phyloP scores from a whole-genome alignment of 805 yeast genomes.

The Schwanniomyces sp. region DNA sequence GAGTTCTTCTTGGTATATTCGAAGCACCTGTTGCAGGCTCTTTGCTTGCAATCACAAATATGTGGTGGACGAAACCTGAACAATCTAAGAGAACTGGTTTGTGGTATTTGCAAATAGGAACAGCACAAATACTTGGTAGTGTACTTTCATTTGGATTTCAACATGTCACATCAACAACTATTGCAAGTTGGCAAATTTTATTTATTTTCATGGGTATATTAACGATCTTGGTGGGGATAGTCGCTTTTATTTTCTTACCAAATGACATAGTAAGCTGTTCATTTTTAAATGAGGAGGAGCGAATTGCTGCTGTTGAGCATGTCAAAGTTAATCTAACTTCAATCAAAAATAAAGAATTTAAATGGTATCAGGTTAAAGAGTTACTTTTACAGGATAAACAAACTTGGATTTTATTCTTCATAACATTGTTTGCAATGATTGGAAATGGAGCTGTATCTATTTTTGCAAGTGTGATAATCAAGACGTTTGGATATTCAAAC shows the following conservation, averaged over 20 bases:
- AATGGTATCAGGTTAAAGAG: slow-evolving; percentile 13
- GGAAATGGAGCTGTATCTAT: slow-evolving; percentile 20
- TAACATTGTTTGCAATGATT: slow-evolving; percentile 17
- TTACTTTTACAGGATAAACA: slow-evolving; percentile 14
- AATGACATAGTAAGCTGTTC: slow-evolving; percentile 15
- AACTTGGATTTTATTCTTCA: slow-evolving; percentile 16
- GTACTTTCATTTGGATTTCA: slow-evolving; percentile 17
- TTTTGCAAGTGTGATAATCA: slow-evolving; percentile 15
- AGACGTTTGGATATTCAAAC: slow-evolving; percentile 18
- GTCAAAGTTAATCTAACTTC: slow-evolving; percentile 14
- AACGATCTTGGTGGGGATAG: slow-evolving; percentile 14
- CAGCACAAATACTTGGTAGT: slow-evolving; percentile 20
- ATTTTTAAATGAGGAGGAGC: slow-evolving; percentile 15
- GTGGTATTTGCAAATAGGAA: slow-evolving; percentile 16
- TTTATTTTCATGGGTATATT: slow-evolving; percentile 18
- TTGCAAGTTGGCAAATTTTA: slow-evolving; percentile 19
- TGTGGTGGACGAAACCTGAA: slow-evolving; percentile 11
- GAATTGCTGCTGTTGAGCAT: slow-evolving; percentile 14
- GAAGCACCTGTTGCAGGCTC: slow-evolving; percentile 15
- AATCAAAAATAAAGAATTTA: slow-evolving; percentile 12
- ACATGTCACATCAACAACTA: slow-evolving; percentile 10
- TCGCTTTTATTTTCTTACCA: slow-evolving; percentile 16
- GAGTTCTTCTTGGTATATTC: slow-evolving; percentile 13
- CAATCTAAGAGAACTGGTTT: slow-evolving; percentile 15
- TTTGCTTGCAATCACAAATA: slow-evolving; percentile 12